A percentile compares a stretch with the other conserved stretches of the same genome.
Evolutionary conservation across 2,329 filamentous ascomycete genomes (phyloP).

Genomic region (Colletotrichum tanaceti): DNA sequence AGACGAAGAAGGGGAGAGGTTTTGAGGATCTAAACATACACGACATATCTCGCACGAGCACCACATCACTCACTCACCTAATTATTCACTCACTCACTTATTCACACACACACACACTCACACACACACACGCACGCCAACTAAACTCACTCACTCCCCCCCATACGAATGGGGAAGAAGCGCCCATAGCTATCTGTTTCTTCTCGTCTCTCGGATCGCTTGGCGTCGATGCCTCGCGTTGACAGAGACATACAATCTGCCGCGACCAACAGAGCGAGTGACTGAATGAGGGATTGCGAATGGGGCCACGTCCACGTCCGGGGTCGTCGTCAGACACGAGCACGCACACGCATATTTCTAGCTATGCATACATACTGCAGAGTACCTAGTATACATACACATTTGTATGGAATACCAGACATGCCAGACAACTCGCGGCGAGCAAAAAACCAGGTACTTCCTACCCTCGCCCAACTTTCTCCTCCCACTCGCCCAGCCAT

Average conservation of each 20-base stretch:
- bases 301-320: neutral
- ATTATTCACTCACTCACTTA: neutral
- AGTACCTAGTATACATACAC: neutral
- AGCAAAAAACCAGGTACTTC: constrained; percentile 30
- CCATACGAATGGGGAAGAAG: constrained; percentile 11
- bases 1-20: neutral
- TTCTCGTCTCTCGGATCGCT: constrained; percentile 29
- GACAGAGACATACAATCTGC: constrained; percentile 8
- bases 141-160: neutral
- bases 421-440: neutral
- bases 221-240: constrained; percentile 26
- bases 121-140: neutral
- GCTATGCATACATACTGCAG: neutral
- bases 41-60: constrained; percentile 3
- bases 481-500: constrained; percentile 48
- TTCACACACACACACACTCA: neutral
- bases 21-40: neutral
- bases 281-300: neutral
- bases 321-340: constrained; percentile 11
- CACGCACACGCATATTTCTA: neutral
- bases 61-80: neutral
- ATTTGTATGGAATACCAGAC: constrained; percentile 1
- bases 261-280: constrained; percentile 11
- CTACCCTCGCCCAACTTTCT: constrained; percentile 7
- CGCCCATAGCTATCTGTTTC: constrained; percentile 10